Conservation (phyloP, 495 filamentous ascomycete species). For the Pseudoneurospora amorphoporcata region DNA sequence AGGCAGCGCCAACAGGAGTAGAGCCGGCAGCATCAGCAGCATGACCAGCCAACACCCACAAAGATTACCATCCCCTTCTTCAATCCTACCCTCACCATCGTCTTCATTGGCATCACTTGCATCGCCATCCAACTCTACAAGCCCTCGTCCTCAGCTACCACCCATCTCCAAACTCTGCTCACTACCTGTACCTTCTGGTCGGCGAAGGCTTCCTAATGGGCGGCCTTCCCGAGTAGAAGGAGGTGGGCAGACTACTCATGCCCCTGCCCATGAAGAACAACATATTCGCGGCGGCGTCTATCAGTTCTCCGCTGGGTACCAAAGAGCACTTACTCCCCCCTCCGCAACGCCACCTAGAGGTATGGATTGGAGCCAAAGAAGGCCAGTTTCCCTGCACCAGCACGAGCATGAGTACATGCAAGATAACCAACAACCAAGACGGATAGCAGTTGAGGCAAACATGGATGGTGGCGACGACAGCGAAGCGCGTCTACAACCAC, state of each 20-base stretch:
- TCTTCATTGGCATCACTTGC: neutral
- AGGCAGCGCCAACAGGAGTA: neutral
- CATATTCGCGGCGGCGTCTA: neutral
- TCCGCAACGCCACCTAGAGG: neutral
- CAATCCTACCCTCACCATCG: neutral
- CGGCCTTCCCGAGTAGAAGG: neutral
- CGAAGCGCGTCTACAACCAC: neutral
- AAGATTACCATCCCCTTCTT: neutral
- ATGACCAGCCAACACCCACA: neutral
- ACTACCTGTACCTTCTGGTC: neutral
- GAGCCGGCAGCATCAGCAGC: neutral
- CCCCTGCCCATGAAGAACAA: neutral
- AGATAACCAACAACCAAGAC: neutral
- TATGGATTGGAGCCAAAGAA: neutral
- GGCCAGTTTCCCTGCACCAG: neutral
- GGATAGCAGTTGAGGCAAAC: neutral
- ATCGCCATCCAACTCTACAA: neutral
- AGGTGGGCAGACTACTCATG: neutral
- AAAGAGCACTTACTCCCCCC: neutral
- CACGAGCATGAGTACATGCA: neutral
- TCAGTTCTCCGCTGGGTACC: neutral
- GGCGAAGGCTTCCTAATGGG: neutral
- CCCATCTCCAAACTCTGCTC: neutral
- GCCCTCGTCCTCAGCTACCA: neutral
- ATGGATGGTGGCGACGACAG: neutral